These are phyloP conservation scores for Epithemia pelagica DNA, from an alignment of 108 stramenopile genomes.

Conservation along the genomic window DNA sequence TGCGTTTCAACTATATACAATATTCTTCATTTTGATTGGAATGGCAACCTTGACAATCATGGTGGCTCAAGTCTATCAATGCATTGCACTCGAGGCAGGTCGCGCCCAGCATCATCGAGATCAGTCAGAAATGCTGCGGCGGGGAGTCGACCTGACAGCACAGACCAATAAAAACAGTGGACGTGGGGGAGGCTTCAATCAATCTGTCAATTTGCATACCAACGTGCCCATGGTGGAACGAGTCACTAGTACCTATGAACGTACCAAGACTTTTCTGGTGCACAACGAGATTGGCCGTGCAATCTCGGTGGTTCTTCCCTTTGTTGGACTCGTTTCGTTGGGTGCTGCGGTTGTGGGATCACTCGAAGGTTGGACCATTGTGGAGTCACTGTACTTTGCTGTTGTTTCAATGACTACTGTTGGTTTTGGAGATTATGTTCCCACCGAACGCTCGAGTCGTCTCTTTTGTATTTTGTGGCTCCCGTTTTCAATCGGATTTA, in stretches of 20 bases:
- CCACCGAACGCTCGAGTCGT: conserved; percentile 49
- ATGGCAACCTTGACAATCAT: conserved; percentile 77
- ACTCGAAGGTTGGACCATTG: conserved; percentile 72
- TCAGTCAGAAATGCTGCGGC: not conserved
- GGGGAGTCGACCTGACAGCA: not conserved
- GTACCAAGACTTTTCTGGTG: conserved; percentile 36
- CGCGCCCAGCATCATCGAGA: conserved; percentile 42
- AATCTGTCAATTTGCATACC: conserved; percentile 2
- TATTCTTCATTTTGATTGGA: conserved; percentile 64
- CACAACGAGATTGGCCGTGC: conserved; percentile 54
- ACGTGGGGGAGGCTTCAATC: not conserved
- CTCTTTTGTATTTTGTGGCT: conserved; percentile 80
- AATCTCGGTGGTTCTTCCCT: conserved; percentile 67
- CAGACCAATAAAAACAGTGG: conserved; percentile 7
- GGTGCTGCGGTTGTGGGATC: conserved; percentile 71
- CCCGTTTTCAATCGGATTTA: conserved; percentile 75
- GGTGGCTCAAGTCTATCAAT: conserved; percentile 79
- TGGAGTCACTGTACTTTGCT: conserved; percentile 77
- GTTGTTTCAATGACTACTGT: conserved; percentile 78
- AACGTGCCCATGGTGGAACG: conserved; percentile 7
- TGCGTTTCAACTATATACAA: conserved; percentile 66
- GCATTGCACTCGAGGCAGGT: conserved; percentile 69
- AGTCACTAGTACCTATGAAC: conserved; percentile 15
- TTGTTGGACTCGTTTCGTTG: conserved; percentile 58
- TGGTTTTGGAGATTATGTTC: conserved; percentile 71